phyloP scores from a whole-genome alignment of 2,329 filamentous ascomycete genomes.

The Verticillium isaacii region DNA sequence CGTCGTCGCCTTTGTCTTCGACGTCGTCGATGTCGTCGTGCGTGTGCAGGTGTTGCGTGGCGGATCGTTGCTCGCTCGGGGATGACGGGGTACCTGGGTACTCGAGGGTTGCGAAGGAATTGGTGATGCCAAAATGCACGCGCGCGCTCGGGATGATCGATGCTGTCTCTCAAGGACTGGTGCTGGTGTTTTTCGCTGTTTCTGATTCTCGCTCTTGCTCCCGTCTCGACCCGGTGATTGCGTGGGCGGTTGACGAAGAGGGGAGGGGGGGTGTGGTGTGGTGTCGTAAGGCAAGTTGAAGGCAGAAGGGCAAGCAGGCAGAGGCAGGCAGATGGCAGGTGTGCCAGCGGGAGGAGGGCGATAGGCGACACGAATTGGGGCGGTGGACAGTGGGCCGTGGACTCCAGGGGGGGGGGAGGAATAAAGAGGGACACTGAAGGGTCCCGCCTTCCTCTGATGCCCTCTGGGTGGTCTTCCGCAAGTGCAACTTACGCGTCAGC shows the following conservation, averaged over 20 bases:
- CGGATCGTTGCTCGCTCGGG: neutral
- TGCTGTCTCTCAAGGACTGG: neutral
- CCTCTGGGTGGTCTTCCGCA: slow-evolving; percentile 11
- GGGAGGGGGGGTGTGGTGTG: neutral
- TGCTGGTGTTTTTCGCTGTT: neutral
- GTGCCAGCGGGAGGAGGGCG: slow-evolving; percentile 11
- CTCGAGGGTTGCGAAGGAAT: neutral
- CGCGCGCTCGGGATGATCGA: neutral
- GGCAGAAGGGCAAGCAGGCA: slow-evolving; percentile 10
- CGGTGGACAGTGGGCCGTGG: slow-evolving; percentile 7
- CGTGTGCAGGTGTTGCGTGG: neutral
- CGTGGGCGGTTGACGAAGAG: neutral
- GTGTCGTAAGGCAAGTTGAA: slow-evolving; percentile 1
- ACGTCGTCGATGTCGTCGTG: neutral
- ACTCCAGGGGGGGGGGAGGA: slow-evolving; percentile 5
- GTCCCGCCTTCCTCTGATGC: neutral
- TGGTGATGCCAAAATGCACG: neutral
- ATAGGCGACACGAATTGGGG: neutral
- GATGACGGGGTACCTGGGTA: neutral
- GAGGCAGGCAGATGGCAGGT: slow-evolving; percentile 13
- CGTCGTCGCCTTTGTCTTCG: neutral
- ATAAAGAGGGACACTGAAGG: slow-evolving; percentile 3
- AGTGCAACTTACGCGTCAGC: slow-evolving; percentile 25
- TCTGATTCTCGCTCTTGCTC: neutral
- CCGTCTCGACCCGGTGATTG: neutral